Percentiles rank a stretch among this genome's conserved stretches.
These are phyloP conservation scores for Hyaloscypha finlandica DNA, from an alignment of 495 filamentous ascomycete species.

Conservation along the genomic window DNA sequence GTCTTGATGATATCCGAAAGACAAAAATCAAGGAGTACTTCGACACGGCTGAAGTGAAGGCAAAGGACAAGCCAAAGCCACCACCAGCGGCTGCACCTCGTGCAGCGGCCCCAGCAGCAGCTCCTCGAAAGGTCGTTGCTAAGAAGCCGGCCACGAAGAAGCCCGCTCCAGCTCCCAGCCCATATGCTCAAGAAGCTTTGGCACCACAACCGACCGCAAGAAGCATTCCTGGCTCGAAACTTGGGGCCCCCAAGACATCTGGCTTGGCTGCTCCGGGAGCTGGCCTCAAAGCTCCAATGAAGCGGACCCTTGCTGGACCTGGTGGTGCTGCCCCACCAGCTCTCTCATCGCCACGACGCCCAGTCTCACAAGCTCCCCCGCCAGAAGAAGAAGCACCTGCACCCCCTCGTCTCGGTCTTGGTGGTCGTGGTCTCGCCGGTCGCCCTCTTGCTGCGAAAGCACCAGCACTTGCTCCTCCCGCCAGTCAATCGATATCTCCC, in stretches of 20 bases:
- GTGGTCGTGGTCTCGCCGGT: slow-evolving; percentile 80
- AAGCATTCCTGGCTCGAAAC: slow-evolving; percentile 58
- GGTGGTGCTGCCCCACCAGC: slow-evolving; percentile 44
- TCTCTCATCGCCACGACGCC: slow-evolving; percentile 65
- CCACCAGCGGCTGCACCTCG: slow-evolving; percentile 57
- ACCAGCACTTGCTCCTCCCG: slow-evolving; percentile 51
- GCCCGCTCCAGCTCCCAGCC: slow-evolving; percentile 40
- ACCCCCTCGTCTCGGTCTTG: slow-evolving; percentile 67
- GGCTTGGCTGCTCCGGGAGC: slow-evolving; percentile 59
- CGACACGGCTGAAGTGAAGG: slow-evolving; percentile 90
- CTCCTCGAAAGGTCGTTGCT: slow-evolving; percentile 51
- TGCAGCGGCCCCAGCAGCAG: slow-evolving; percentile 53
- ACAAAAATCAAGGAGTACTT: slow-evolving; percentile 95
- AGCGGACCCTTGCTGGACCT: slow-evolving; percentile 55
- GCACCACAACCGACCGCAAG: slow-evolving; percentile 61
- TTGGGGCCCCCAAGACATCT: slow-evolving; percentile 58
- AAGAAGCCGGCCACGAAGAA: slow-evolving; percentile 53
- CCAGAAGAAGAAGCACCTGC: slow-evolving; percentile 61
- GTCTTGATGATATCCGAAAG: slow-evolving; percentile 93
- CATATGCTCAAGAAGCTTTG: slow-evolving; percentile 46
- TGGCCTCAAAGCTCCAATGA: slow-evolving; percentile 68
- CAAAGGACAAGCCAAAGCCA: slow-evolving; percentile 94
- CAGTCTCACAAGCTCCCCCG: slow-evolving; percentile 46
- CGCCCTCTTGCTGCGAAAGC: slow-evolving; percentile 74
- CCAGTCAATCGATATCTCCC: slow-evolving; percentile 33